phyloP scores from a whole-genome alignment of 306 rosid species.

The Astragalus glycyphyllos region DNA sequence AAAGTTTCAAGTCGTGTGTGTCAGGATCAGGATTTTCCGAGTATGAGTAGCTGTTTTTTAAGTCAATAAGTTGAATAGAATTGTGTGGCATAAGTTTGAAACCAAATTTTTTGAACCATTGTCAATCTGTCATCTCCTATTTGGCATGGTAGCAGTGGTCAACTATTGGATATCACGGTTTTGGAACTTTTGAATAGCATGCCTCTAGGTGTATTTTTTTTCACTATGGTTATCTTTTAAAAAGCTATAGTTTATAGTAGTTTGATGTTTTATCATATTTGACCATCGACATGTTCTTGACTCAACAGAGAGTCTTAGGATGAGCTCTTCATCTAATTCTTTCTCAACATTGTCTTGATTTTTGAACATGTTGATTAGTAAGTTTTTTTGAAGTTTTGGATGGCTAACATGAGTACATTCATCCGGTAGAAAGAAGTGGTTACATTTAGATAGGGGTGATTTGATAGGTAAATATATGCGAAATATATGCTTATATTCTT shows the following conservation, averaged over 20 bases:
- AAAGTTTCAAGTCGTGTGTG: constrained; percentile 5
- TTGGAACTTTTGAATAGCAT: constrained; percentile 7
- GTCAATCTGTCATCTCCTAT: no score
- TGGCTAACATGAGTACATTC: constrained; percentile 19
- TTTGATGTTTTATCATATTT: constrained; percentile 26
- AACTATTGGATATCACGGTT: constrained; percentile 26
- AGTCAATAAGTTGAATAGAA: constrained; percentile 19
- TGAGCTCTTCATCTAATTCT: neutral
- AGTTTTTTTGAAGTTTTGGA: constrained; percentile 22
- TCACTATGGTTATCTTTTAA: neutral
- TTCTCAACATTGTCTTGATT: constrained; percentile 19
- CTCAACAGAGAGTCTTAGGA: constrained; percentile 9
- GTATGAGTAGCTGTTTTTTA: neutral
- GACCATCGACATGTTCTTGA: neutral
- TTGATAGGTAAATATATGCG: no score
- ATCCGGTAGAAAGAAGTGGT: constrained; percentile 16
- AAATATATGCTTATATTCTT: no score
- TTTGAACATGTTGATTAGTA: constrained; percentile 29
- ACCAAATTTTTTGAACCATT: constrained; percentile 11
- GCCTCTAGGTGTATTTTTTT: constrained; percentile 6
- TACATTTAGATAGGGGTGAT: constrained; percentile 9
- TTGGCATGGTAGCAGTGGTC: constrained; percentile 30
- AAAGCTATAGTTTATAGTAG: constrained; percentile 7
- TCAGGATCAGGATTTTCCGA: constrained; percentile 35
- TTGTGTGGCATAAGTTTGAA: constrained; percentile 21